Conservation (phyloP, 225 moss, liverwort and hornwort genomes). For the Pseudisothecium myosuroides region DNA sequence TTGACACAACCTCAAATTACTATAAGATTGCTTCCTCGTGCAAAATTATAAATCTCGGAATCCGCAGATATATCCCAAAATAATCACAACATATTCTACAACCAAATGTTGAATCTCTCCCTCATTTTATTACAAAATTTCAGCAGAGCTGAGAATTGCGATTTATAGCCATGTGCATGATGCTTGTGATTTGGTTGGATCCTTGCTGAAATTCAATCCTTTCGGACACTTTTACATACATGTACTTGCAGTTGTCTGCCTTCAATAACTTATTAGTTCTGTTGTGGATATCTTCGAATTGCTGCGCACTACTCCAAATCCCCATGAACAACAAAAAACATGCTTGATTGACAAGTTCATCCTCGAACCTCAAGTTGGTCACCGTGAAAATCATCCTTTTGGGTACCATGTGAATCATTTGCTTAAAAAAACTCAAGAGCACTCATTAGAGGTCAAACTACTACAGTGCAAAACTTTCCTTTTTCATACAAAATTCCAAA, state of each 20-base stretch:
- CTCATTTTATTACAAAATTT: no score
- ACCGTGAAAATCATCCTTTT: no score
- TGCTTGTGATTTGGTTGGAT: not conserved
- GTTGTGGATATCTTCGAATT: accelerated
- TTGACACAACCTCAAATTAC: no score
- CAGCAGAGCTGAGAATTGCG: accelerated
- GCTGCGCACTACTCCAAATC: not conserved
- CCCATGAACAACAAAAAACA: not conserved
- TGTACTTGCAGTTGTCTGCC: accelerated
- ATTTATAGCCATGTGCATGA: not conserved
- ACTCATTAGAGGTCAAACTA: no score
- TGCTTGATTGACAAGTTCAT: not conserved
- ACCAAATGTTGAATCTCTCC: not conserved
- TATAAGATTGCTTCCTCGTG: no score
- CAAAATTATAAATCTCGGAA: not conserved
- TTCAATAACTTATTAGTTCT: no score
- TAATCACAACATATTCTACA: not conserved
- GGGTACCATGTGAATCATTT: no score
- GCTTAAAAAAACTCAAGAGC: no score
- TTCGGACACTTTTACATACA: not conserved
- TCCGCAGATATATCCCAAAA: not conserved
- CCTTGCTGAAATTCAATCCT: not conserved
- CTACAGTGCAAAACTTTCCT: no score
- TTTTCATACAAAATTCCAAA: no score
- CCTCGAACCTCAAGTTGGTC: no score